Evolutionary conservation across 345 rosid genomes (phyloP).

Genomic region (Punica granatum): DNA sequence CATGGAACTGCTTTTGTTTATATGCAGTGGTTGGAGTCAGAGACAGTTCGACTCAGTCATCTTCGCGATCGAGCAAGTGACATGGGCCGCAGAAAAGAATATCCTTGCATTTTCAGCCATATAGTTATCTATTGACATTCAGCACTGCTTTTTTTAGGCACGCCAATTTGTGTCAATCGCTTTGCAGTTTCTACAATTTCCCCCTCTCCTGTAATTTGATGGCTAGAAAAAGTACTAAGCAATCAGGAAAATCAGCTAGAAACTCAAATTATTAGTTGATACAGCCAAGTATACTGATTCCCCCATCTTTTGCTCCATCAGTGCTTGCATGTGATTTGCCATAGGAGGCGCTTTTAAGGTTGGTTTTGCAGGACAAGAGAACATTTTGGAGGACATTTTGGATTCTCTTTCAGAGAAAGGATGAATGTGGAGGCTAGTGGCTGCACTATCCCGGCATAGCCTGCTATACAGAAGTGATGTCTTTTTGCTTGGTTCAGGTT

Average conservation of each 20-base stretch:
- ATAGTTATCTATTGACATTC: not conserved
- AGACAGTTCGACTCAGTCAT: slow-evolving; percentile 78
- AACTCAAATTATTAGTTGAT: not conserved
- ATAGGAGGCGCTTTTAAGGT: not conserved
- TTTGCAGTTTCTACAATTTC: not conserved
- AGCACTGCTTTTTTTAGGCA: not conserved
- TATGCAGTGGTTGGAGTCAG: slow-evolving; percentile 83
- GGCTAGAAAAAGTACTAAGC: not conserved
- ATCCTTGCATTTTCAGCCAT: slow-evolving; percentile 51
- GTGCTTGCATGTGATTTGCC: not conserved
- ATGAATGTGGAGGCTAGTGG: not conserved
- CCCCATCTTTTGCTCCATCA: not conserved
- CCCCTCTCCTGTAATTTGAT: not conserved
- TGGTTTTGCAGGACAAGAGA: not conserved
- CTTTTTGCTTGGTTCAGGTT: not conserved
- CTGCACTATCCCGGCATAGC: not conserved
- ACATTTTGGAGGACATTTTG: not conserved
- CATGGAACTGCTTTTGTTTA: slow-evolving; percentile 4
- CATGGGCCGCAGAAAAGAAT: slow-evolving; percentile 86
- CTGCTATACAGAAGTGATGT: not conserved
- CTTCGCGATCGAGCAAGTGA: slow-evolving; percentile 99
- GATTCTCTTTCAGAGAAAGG: not conserved
- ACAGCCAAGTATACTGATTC: not conserved
- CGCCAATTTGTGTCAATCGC: not conserved
- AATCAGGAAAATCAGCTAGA: not conserved